Conservation (phyloP, 345 rosid genomes). For the Aethionema arabicum region DNA sequence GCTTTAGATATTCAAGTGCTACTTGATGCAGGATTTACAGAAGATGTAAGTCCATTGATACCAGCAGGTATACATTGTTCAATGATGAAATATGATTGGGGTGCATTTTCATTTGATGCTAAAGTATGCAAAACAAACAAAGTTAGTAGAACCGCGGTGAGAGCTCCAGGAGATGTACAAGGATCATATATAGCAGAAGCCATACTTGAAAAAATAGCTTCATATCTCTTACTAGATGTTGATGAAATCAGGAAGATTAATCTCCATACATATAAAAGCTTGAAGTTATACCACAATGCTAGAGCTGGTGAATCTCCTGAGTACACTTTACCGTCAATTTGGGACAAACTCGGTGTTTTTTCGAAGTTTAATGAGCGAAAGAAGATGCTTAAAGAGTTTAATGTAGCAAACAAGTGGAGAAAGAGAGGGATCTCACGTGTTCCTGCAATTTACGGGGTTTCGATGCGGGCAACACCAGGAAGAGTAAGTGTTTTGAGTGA, state of each 20-base stretch:
- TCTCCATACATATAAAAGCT: constrained; percentile 66
- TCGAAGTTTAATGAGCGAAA: constrained; percentile 48
- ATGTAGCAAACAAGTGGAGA: constrained; percentile 52
- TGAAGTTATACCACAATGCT: constrained; percentile 46
- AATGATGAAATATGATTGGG: constrained; percentile 77
- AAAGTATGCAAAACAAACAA: constrained; percentile 84
- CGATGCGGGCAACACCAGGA: constrained; percentile 58
- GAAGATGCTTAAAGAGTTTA: constrained; percentile 52
- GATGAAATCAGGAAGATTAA: constrained; percentile 66
- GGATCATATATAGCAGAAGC: constrained; percentile 80
- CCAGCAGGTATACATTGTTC: constrained; percentile 42
- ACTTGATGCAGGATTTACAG: constrained; percentile 57
- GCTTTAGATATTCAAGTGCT: constrained; percentile 64
- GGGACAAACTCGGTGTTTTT: constrained; percentile 62
- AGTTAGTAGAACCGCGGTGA: constrained; percentile 68
- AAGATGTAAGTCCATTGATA: constrained; percentile 54
- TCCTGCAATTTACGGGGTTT: constrained; percentile 50
- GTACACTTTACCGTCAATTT: constrained; percentile 68
- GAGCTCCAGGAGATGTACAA: constrained; percentile 88
- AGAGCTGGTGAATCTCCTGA: constrained; percentile 57
- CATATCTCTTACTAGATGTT: constrained; percentile 64
- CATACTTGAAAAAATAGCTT: constrained; percentile 79
- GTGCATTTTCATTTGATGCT: constrained; percentile 70
- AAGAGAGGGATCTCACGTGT: constrained; percentile 83
- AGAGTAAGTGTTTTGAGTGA: constrained; percentile 81